Evolutionary conservation across 228 moss, liverwort and hornwort genomes (phyloP).

Genomic region (Sphagnum fallax): DNA sequence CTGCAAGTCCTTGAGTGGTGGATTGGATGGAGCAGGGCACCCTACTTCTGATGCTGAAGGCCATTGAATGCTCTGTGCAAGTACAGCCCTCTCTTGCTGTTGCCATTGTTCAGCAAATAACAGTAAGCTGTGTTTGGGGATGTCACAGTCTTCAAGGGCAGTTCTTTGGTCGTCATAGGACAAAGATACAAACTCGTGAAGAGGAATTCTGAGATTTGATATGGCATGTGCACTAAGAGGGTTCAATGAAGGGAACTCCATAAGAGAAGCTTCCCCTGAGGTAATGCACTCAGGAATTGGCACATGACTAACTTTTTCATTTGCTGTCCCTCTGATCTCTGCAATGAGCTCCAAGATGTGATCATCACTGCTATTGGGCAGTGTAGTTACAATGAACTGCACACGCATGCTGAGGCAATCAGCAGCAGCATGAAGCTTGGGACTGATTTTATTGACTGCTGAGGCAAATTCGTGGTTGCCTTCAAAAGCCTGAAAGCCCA

Average conservation of each 20-base stretch:
- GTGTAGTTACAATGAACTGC: slow-evolving; percentile 57
- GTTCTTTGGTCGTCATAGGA: slow-evolving; percentile 41
- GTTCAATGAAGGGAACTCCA: slow-evolving; percentile 76
- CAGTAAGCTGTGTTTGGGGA: slow-evolving; percentile 53
- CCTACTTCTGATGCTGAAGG: slow-evolving; percentile 23
- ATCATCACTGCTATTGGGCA: slow-evolving; percentile 45
- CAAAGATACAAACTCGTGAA: slow-evolving; percentile 50
- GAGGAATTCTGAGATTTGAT: slow-evolving; percentile 43
- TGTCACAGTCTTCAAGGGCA: slow-evolving; percentile 41
- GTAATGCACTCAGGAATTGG: slow-evolving; percentile 67
- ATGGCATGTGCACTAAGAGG: slow-evolving; percentile 79
- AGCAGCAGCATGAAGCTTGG: slow-evolving; percentile 43
- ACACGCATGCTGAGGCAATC: slow-evolving; percentile 47
- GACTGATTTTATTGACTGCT: slow-evolving; percentile 29
- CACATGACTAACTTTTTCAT: neutral
- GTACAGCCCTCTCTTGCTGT: slow-evolving; percentile 22
- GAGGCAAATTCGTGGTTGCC: slow-evolving; percentile 61
- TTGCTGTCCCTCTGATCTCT: slow-evolving; percentile 32
- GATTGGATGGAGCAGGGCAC: neutral
- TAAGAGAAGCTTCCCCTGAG: slow-evolving; percentile 60
- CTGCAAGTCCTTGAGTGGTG: neutral
- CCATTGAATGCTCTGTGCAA: slow-evolving; percentile 17
- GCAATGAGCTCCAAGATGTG: slow-evolving; percentile 58
- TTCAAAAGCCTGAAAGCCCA: slow-evolving; percentile 73
- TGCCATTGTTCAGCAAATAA: slow-evolving; percentile 51